phyloP scores from a whole-genome alignment of 192 early-diverging fungal species.

The Coemansia umbellata region DNA sequence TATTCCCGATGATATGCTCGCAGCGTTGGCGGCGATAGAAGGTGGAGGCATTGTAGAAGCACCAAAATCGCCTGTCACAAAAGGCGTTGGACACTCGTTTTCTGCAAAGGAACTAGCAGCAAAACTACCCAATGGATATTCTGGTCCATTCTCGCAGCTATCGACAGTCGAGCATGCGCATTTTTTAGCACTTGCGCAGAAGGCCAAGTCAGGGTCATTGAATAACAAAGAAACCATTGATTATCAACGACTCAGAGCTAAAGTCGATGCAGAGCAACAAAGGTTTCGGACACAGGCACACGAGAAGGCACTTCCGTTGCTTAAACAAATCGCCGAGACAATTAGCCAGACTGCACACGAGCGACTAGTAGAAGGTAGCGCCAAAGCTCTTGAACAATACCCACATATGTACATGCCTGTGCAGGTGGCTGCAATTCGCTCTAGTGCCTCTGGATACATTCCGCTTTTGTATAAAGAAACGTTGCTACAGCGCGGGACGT shows the following conservation, averaged over 20 bases:
- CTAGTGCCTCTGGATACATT: constrained; percentile 20
- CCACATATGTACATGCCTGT: constrained; percentile 14
- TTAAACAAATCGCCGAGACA: constrained; percentile 1
- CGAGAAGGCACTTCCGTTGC: constrained; percentile 13
- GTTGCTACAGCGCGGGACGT: constrained; percentile 34
- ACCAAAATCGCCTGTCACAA: background rate
- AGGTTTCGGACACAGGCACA: constrained; percentile 25
- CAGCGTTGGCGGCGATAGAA: constrained; percentile 44
- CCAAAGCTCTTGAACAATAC: constrained; percentile 12
- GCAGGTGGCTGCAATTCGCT: constrained; percentile 25
- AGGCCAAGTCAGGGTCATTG: constrained; percentile 5
- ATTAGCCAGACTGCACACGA: background rate
- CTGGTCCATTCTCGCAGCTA: constrained; percentile 40
- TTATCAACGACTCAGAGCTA: constrained; percentile 16
- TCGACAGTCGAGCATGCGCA: constrained; percentile 21
- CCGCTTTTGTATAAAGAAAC: constrained; percentile 32
- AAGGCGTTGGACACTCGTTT: background rate
- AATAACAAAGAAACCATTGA: constrained; percentile 14
- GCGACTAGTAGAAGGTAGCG: background rate
- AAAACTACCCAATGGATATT: constrained; percentile 20
- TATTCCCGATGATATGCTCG: constrained; percentile 37
- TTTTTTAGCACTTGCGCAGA: constrained; percentile 12
- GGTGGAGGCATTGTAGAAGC: constrained; percentile 2
- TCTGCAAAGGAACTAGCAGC: constrained; percentile 8
- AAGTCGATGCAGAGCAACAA: constrained; percentile 34